A percentile compares a stretch with the other conserved stretches of the same genome.
Evolutionary conservation across 768 basidiomycete genomes (phyloP).

Genomic region (Udeniomyces megalosporus): DNA sequence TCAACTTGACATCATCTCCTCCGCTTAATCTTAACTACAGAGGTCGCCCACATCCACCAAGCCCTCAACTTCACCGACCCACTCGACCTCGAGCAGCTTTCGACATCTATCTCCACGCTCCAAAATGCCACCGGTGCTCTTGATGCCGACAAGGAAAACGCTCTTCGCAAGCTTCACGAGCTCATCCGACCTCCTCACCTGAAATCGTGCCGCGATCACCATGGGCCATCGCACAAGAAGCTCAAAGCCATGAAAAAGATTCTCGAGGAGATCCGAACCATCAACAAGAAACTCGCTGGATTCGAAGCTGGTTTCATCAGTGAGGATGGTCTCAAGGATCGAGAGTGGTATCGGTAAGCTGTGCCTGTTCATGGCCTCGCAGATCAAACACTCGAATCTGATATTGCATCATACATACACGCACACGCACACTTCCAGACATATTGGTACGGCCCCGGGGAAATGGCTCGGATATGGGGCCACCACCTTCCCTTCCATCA

Average conservation of each 20-base stretch:
- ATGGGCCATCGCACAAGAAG: constrained; percentile 16
- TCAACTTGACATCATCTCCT: neutral
- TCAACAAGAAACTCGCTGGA: constrained; percentile 25
- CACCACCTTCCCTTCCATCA: constrained; percentile 64
- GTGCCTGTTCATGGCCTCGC: too few relatives aligned
- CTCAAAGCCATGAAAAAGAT: constrained; percentile 26
- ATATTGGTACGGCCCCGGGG: constrained; percentile 73
- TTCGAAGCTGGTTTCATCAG: constrained; percentile 46
- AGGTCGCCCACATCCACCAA: constrained; percentile 37
- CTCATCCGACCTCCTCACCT: constrained; percentile 3
- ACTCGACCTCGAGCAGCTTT: constrained; percentile 25
- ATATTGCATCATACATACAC: too few relatives aligned
- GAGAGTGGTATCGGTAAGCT: constrained; percentile 79
- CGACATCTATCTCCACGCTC: constrained; percentile 25
- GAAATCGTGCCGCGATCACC: neutral
- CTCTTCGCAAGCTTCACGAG: constrained; percentile 20
- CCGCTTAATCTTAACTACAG: constrained; percentile 24
- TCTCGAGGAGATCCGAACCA: constrained; percentile 23
- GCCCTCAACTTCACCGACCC: constrained; percentile 13
- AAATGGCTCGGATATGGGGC: constrained; percentile 47
- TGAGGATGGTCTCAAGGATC: constrained; percentile 54
- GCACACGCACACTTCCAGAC: too few relatives aligned
- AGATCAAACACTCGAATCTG: too few relatives aligned
- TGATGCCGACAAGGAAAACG: constrained; percentile 22
- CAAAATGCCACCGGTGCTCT: constrained; percentile 26